Evolutionary conservation across 2,329 filamentous ascomycete species (phyloP), one percentile per base, ranked within the genome.

Genomic region (Xylariaceae sp.): DNA sequence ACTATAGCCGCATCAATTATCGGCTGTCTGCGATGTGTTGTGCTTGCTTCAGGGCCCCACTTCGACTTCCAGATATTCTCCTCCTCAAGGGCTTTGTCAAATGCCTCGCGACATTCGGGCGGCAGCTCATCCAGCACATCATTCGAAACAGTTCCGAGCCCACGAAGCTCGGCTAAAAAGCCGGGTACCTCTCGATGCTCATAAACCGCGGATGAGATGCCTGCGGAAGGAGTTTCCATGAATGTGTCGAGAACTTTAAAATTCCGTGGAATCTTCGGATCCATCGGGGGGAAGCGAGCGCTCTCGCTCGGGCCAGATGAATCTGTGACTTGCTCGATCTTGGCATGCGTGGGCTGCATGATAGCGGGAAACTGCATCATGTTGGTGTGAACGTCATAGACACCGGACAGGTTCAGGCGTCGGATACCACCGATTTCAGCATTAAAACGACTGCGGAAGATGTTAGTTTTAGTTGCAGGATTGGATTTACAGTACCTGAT

Each of bases 351-450:
- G 2, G 95, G 91, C 73, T 99, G 95, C 83, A 92, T 96, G 68
- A 83, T 89, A 60, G 85, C 85, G 0, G 95, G 93, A 70, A 89
- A 96, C 70, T 95, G 91, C 82, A 97, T 89, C 56, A 83, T 76
- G 72, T 99, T 99, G 51, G 95, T 98, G 76, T 98, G 93, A 21
- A 93, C 87, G 67, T 99, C 93, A 74, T 98, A 98, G 51, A 93
- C 83, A 47, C 95, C 95, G 20, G 83, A 76, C 7, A 88, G 79
- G 64, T 89, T 95, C 43, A 81, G 77, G 58, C 82, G 83, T 52
- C 95, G 89, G 51, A 87, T 79, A 16, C 83, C 81, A 32, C 86
- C 82, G 56, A 98, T 83, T 18, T 81, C 78, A 19, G 89, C 82
- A 74, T 98, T 99, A 79, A 95, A 98, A 46, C 86, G 86, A 71